Conservation (phyloP, 2,329 filamentous ascomycete species). For the Pseudogymnoascus sp. region DNA sequence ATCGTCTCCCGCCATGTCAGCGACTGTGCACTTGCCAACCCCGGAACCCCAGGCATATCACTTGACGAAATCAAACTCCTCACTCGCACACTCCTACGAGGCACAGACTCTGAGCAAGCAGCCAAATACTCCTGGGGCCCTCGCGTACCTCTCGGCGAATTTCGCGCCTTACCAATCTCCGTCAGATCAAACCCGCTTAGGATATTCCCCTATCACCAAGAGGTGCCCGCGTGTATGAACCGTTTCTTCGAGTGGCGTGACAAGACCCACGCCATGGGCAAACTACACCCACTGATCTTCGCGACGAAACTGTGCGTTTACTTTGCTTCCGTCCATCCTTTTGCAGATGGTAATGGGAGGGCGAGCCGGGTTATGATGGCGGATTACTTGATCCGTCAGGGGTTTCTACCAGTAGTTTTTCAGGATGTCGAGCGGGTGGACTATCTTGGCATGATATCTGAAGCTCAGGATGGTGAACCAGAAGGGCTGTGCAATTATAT, state of each 20-base stretch:
- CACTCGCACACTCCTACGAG: constrained; percentile 11
- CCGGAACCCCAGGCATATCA: constrained; percentile 12
- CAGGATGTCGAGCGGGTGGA: constrained; percentile 13
- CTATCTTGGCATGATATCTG: constrained; percentile 19
- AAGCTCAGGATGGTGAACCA: constrained; percentile 15
- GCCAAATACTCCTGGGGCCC: constrained; percentile 16
- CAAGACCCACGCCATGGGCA: constrained; percentile 11
- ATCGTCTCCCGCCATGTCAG: constrained; percentile 19
- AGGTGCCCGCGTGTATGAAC: constrained; percentile 18
- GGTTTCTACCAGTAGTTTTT: constrained; percentile 18
- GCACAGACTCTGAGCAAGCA: constrained; percentile 12
- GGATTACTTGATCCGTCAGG: constrained; percentile 21
- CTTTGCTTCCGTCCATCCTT: constrained; percentile 19
- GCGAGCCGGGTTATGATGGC: constrained; percentile 19
- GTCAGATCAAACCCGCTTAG: constrained; percentile 17
- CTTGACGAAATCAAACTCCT: constrained; percentile 14
- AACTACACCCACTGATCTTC: constrained; percentile 19
- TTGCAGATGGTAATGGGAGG: constrained; percentile 21
- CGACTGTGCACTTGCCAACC: constrained; percentile 13
- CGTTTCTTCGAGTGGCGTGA: constrained; percentile 18
- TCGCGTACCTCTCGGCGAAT: constrained; percentile 13
- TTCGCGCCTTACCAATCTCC: constrained; percentile 16
- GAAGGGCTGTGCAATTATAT: constrained; percentile 8
- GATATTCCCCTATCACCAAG: constrained; percentile 20
- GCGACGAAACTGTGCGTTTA: constrained; percentile 18